Evolutionary conservation across 208 protist genomes (phyloP), one percentile per base, ranked within the genome.

Genomic region (Trichomonas tenax): DNA sequence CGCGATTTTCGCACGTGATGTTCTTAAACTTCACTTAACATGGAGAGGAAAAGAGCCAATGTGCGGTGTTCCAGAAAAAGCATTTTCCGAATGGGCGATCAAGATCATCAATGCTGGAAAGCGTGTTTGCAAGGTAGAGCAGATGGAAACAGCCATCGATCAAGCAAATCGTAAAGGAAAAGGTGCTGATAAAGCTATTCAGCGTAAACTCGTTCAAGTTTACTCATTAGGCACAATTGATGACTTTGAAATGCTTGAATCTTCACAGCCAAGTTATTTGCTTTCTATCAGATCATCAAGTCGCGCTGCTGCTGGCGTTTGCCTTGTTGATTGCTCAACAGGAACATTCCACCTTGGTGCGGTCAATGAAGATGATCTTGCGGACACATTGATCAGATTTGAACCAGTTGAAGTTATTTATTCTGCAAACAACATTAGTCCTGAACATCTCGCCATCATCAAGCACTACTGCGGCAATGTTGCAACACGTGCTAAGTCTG

Each of bases 221-320:
- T 93, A 93, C 31, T 48, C 40, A 21, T 17, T 93, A 11, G 86
- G 86, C 21, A 93, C 86, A 34, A 93, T 93, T 38, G 86, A 93
- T 93, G 86, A 93, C 44, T 93, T 93, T 38, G 86, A 93, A 93
- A 93, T 93, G 86, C 86, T 93, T 15, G 86, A 93, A 93, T 48
- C 40, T 51, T 58, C 86, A 38, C 86, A 93, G 26, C 86, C 86
- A 93, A 48, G 40, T 58, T 93, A 93, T 51, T 93, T 93, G 51
- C n/a, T 93, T 23, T 93, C 86, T 38, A 23, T 93, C 44, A 23
- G 86, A 48, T 93, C 86, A 44, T 93, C 44, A 6, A 38, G 44
- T 0, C 40, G 86, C 15, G 10, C 17, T 21, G 46, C 14, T 38
- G 86, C 86, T 36, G 86, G 86, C 38, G 44, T 93, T 93, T 93